These are phyloP conservation scores for Rugosomyces carneus DNA, from an alignment of 1,284 basidiomycete genomes.

Conservation along the genomic window DNA sequence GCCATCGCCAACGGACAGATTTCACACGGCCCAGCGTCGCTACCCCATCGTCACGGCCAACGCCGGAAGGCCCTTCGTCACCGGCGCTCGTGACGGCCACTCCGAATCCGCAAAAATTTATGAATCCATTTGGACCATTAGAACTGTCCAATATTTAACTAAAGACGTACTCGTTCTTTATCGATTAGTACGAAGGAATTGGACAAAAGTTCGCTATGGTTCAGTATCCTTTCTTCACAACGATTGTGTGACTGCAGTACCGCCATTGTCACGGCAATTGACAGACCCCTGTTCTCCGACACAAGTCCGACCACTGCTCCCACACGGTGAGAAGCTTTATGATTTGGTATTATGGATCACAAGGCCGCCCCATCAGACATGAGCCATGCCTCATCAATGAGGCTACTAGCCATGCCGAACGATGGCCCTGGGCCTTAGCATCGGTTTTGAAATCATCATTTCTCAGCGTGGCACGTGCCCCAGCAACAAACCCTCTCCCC, in stretches of 20 bases:
- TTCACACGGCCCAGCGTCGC: conserved; percentile 64
- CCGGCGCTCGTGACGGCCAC: conserved; percentile 47
- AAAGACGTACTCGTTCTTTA: neutral
- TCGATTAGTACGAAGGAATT: neutral
- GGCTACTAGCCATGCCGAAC: conserved; percentile 2
- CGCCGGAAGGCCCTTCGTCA: conserved; percentile 66
- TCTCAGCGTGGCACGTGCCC: conserved; percentile 1
- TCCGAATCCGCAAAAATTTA: conserved; percentile 31
- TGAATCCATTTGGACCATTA: conserved; percentile 5
- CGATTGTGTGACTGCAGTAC: conserved; percentile 8
- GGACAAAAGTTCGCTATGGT: neutral
- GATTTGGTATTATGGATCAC: conserved; percentile 8
- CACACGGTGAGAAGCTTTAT: conserved; percentile 6
- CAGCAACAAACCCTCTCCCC: neutral
- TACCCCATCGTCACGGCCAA: conserved; percentile 58
- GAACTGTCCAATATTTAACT: neutral
- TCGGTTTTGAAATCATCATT: conserved; percentile 1
- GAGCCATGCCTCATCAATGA: conserved; percentile 10
- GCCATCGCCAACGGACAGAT: conserved; percentile 58
- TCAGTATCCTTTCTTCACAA: neutral
- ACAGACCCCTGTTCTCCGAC: conserved; percentile 7
- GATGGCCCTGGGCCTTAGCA: neutral
- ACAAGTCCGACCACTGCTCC: conserved; percentile 7
- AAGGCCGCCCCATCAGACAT: conserved; percentile 11
- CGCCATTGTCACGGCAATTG: conserved; percentile 11